Conservation (phyloP, 2,329 filamentous ascomycete genomes). For the Apiospora malaysiana region DNA sequence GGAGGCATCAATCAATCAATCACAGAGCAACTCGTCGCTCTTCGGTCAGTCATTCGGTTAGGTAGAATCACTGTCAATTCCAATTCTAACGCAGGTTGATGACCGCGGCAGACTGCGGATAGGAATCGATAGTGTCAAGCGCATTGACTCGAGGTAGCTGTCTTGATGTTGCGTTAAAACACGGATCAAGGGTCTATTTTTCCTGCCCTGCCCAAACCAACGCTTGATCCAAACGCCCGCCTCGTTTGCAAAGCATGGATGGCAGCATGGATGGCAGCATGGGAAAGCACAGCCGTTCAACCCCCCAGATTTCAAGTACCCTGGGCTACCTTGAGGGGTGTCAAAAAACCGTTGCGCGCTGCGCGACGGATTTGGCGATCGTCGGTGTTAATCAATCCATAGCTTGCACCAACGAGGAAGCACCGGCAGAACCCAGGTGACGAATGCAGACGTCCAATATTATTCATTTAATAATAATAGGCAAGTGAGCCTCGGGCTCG, state of each 20-base stretch:
- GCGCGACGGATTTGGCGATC: neutral
- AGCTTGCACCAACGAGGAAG: slow-evolving; percentile 10
- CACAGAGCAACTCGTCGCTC: no score
- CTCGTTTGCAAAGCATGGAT: neutral
- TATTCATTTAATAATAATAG: slow-evolving; percentile 4
- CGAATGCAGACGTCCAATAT: neutral
- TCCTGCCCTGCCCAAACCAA: neutral
- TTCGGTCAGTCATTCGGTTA: no score
- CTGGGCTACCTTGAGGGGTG: neutral
- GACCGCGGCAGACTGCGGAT: neutral
- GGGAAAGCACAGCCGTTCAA: neutral
- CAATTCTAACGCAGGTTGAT: neutral
- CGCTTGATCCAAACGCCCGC: slow-evolving; percentile 4
- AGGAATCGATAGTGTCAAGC: slow-evolving; percentile 3
- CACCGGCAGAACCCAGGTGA: neutral
- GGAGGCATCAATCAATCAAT: no score
- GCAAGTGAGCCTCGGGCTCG: slow-evolving; percentile 2
- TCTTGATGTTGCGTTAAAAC: neutral
- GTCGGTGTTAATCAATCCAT: neutral
- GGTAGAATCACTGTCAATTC: no score
- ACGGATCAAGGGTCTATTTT: slow-evolving; percentile 10
- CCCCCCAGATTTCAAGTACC: slow-evolving; percentile 13
- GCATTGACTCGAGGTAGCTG: neutral
- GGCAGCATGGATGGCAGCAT: no score
- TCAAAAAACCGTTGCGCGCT: slow-evolving; percentile 7